phyloP scores from a whole-genome alignment of 2,329 filamentous ascomycete genomes.

The Cephalotrichum gorgonifer region DNA sequence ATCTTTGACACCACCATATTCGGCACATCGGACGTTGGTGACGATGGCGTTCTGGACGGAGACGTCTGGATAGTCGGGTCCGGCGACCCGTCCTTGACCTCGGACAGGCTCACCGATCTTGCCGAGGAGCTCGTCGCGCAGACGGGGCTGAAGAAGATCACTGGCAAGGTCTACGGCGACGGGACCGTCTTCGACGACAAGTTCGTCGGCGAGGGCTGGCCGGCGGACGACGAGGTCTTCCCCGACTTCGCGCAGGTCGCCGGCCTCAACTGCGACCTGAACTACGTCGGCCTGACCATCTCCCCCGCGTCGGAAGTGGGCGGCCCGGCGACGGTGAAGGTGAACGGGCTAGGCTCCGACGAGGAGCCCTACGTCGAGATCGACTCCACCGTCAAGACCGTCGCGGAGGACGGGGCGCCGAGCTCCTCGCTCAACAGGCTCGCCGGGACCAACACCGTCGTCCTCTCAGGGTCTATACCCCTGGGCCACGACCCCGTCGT shows the following conservation, averaged over 20 bases:
- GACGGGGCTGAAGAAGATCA: constrained; percentile 5
- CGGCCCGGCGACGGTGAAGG: constrained; percentile 2
- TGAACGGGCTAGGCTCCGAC: background rate
- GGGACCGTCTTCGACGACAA: constrained; percentile 5
- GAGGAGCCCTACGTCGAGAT: constrained; percentile 4
- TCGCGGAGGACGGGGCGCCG: background rate
- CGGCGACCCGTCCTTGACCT: constrained; percentile 6
- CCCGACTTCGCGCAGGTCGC: constrained; percentile 6
- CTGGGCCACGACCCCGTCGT: background rate
- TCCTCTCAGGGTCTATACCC: background rate
- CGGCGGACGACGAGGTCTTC: constrained; percentile 1
- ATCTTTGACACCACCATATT: constrained; percentile 3
- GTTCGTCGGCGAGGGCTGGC: constrained; percentile 2
- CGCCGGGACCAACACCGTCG: constrained; percentile 1
- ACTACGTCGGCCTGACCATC: constrained; percentile 5
- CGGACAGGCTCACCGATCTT: background rate
- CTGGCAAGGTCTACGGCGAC: constrained; percentile 6
- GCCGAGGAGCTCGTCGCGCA: background rate
- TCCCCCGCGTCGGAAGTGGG: no score
- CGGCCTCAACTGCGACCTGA: constrained; percentile 6
- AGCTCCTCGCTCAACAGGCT: background rate
- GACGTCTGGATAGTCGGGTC: constrained; percentile 7
- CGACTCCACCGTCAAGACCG: constrained; percentile 1
- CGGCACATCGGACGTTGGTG: background rate
- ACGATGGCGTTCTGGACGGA: constrained; percentile 6